A percentile compares a stretch with the other conserved stretches of the same genome.
Conservation (phyloP, 129 eudicot species). For the sunflower (Helianthus annuus) region HanXRQr2.0-SUNRISE NC_035437.2:171696810-171697309, state of each 20-base stretch:
- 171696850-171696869: no score
- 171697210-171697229: not conserved
- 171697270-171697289: not conserved
- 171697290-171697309: not conserved
- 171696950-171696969: no score
- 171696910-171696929: no score
- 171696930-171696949: no score
- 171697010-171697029: not conserved
- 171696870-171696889: no score
- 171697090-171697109: not conserved
- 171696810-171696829: no score
- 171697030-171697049: not conserved
- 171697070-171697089: not conserved
- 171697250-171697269: not conserved
- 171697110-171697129: not conserved
- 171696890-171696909: no score
- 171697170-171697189: not conserved
- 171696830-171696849: no score
- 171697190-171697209: not conserved
- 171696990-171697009: not conserved
- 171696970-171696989: not conserved
- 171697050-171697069: not conserved
- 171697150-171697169: not conserved
- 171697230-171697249: not conserved
- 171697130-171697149: not conserved